Evolutionary conservation across 352 stramenopile genomes (phyloP).

Genomic region (Phytophthora constricta): DNA sequence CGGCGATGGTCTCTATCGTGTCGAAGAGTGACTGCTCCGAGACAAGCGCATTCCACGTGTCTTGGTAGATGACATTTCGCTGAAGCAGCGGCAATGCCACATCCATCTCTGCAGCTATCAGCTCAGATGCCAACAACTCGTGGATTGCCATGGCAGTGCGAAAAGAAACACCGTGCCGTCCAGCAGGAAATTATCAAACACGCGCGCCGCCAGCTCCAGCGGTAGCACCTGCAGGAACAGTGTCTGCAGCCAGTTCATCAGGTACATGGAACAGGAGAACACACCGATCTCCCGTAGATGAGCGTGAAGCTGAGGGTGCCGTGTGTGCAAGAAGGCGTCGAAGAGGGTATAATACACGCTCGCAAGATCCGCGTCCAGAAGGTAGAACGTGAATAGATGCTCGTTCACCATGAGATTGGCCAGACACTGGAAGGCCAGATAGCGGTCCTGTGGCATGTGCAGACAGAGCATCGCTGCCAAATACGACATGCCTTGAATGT

Average conservation of each 20-base stretch:
- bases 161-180: conserved; percentile 87
- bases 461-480: conserved; percentile 85
- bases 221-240: conserved; percentile 86
- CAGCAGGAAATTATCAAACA: conserved; percentile 88
- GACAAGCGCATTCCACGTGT: conserved; percentile 60
- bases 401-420: conserved; percentile 90
- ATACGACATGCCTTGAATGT: conserved; percentile 92
- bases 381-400: conserved; percentile 89
- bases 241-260: conserved; percentile 92
- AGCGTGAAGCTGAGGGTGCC: conserved; percentile 55
- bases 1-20: conserved; percentile 60
- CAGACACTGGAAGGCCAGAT: conserved; percentile 85
- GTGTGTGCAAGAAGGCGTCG: conserved; percentile 63
- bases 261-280: conserved; percentile 76
- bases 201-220: conserved; percentile 71
- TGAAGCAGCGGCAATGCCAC: conserved; percentile 79
- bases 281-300: conserved; percentile 70
- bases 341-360: conserved; percentile 86
- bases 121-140: conserved; percentile 58
- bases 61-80: conserved; percentile 67
- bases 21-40: conserved; percentile 79
- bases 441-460: conserved; percentile 86
- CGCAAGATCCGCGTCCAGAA: conserved; percentile 81
- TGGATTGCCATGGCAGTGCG: conserved; percentile 84
- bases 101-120: conserved; percentile 76